A percentile compares a stretch with the other conserved stretches of the same genome.
These are phyloP conservation scores for Aureoboletus auriporus DNA, from an alignment of 768 basidiomycete species.

Conservation along the genomic window DNA sequence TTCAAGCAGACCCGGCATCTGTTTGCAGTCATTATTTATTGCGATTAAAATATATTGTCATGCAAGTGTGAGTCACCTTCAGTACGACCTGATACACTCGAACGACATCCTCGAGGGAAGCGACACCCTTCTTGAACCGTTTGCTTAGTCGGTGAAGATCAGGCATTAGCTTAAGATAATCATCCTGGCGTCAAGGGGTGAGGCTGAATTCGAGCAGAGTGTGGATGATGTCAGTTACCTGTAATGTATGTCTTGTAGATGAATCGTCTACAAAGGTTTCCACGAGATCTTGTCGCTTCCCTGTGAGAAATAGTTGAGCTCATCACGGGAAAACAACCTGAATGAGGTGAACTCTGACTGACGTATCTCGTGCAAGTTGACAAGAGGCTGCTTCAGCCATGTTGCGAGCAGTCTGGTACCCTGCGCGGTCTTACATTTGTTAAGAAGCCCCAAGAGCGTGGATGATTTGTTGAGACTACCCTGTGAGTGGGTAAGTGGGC, in stretches of 20 bases:
- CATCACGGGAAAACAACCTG: not conserved
- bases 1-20: conserved; percentile 77
- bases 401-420: conserved; percentile 82
- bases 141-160: conserved; percentile 92
- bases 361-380: conserved; percentile 93
- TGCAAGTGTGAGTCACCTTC: conserved; percentile 46
- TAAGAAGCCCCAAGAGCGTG: conserved; percentile 83
- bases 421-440: conserved; percentile 95
- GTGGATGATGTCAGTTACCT: conserved; percentile 42
- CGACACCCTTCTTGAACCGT: conserved; percentile 79
- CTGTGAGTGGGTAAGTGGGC: conserved; percentile 26
- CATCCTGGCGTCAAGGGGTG: conserved; percentile 49
- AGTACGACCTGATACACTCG: conserved; percentile 91
- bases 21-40: not conserved
- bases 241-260: conserved; percentile 64
- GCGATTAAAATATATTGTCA: not conserved
- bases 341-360: conserved; percentile 25
- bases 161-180: conserved; percentile 86
- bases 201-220: no score
- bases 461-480: conserved; percentile 72
- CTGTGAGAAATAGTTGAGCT: conserved; percentile 34
- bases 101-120: conserved; percentile 91
- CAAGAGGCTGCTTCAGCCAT: conserved; percentile 95
- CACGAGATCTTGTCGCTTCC: conserved; percentile 82
- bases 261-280: conserved; percentile 81